Conservation (phyloP, 306 rosid genomes). For the Quercus suber region DNA sequence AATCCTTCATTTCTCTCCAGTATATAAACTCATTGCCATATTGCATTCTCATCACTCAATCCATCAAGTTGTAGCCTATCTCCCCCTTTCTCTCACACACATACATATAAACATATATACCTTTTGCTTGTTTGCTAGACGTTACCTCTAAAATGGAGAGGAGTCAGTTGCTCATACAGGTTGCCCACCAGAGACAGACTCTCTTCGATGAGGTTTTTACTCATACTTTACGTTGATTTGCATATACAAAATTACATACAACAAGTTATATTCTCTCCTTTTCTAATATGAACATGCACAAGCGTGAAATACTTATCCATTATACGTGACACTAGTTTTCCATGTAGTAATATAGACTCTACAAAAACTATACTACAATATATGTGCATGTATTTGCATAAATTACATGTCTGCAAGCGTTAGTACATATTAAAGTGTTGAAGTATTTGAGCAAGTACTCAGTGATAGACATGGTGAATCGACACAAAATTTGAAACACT, state of each 20-base stretch:
- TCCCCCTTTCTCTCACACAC: slow-evolving; percentile 10
- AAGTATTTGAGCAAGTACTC: no score
- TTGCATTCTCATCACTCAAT: slow-evolving; percentile 18
- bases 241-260: neutral
- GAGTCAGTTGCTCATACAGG: slow-evolving; percentile 45
- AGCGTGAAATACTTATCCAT: neutral
- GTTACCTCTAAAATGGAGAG: slow-evolving; percentile 50
- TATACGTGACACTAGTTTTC: neutral
- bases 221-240: neutral
- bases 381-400: no score
- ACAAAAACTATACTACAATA: no score
- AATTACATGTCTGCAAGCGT: no score
- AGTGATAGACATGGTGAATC: no score
- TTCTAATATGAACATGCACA: neutral
- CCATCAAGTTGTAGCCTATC: slow-evolving; percentile 1
- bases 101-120: neutral
- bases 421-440: no score
- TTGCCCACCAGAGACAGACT: slow-evolving; percentile 63
- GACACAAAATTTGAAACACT: no score
- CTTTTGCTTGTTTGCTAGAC: neutral
- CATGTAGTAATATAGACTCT: neutral
- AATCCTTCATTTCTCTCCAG: neutral
- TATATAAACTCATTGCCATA: slow-evolving; percentile 19
- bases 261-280: neutral
- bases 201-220: slow-evolving; percentile 70